Conservation (phyloP, 139 green algal species). For the Astrephomene gubernaculifera region DNA sequence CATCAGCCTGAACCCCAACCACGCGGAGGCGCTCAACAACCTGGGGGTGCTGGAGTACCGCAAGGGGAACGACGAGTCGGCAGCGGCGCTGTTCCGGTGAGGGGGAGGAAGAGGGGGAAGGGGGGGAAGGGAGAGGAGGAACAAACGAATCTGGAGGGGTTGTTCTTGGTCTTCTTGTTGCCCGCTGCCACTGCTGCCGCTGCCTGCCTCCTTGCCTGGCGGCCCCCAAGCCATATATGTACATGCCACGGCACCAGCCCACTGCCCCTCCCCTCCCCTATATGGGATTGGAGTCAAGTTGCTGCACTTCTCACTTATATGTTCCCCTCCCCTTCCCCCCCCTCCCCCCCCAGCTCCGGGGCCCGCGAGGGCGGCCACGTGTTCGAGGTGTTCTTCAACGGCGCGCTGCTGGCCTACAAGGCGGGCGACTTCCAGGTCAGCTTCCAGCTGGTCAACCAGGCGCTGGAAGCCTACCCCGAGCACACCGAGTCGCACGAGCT, state of each 20-base stretch:
- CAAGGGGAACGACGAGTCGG: constrained; percentile 68
- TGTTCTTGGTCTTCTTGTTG: no score
- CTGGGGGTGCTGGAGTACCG: constrained; percentile 81
- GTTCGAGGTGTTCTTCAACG: constrained; percentile 85
- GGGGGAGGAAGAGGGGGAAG: neutral
- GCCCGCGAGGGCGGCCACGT: constrained; percentile 52
- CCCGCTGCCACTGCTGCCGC: no score
- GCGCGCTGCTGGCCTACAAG: constrained; percentile 74
- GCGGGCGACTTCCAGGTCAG: constrained; percentile 74
- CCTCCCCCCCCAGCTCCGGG: constrained; percentile 45
- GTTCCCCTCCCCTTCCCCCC: neutral
- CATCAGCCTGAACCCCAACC: constrained; percentile 71
- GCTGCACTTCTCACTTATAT: no score
- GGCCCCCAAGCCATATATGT: no score
- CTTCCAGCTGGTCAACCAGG: constrained; percentile 59
- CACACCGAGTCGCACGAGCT: constrained; percentile 82
- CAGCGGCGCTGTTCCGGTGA: constrained; percentile 38
- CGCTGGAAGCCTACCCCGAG: constrained; percentile 70
- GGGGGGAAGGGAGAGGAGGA: no score
- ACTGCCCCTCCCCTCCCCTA: no score
- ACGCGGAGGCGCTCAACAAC: constrained; percentile 85
- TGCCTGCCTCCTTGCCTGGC: no score
- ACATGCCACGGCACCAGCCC: no score
- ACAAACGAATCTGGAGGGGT: no score
- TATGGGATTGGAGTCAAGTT: no score